phyloP scores from a whole-genome alignment of 495 filamentous ascomycete species.

The Xylaria curta region DNA sequence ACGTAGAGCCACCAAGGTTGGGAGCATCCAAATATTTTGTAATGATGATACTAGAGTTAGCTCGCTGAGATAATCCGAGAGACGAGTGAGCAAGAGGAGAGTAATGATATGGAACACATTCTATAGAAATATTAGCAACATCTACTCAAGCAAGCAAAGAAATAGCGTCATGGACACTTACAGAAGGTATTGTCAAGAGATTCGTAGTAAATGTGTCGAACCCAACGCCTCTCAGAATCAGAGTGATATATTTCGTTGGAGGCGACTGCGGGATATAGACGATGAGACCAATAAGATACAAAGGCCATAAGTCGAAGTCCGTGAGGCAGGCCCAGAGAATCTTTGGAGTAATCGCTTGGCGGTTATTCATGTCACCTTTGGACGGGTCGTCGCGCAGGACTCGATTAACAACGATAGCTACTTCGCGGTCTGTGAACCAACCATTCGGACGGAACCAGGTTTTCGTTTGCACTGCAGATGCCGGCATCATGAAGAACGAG shows the following conservation, averaged over 20 bases:
- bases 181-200: conserved; percentile 69
- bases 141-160: conserved; percentile 7
- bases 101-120: conserved; percentile 56
- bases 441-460: conserved; percentile 53
- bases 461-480: conserved; percentile 60
- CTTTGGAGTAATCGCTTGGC: conserved; percentile 65
- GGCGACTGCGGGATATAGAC: conserved; percentile 65
- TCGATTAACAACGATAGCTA: conserved; percentile 58
- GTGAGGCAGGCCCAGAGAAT: conserved; percentile 64
- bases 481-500: conserved; percentile 63
- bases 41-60: conserved; percentile 60
- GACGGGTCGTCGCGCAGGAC: conserved; percentile 60
- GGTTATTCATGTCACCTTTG: conserved; percentile 64
- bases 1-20: conserved; percentile 59
- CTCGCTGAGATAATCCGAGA: conserved; percentile 66
- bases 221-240: conserved; percentile 64
- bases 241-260: conserved; percentile 65
- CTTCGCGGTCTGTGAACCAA: conserved; percentile 62
- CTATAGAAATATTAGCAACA: conserved; percentile 28
- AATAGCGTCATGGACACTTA: background rate
- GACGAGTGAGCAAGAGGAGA: conserved; percentile 58
- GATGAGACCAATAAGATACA: conserved; percentile 69
- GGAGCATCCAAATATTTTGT: conserved; percentile 64
- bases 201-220: conserved; percentile 74
- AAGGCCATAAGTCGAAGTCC: conserved; percentile 78